A percentile compares a stretch with the other conserved stretches of the same genome.
phyloP scores from a whole-genome alignment of 805 yeast genomes.

The Yarrowia yakushimensis region DNA sequence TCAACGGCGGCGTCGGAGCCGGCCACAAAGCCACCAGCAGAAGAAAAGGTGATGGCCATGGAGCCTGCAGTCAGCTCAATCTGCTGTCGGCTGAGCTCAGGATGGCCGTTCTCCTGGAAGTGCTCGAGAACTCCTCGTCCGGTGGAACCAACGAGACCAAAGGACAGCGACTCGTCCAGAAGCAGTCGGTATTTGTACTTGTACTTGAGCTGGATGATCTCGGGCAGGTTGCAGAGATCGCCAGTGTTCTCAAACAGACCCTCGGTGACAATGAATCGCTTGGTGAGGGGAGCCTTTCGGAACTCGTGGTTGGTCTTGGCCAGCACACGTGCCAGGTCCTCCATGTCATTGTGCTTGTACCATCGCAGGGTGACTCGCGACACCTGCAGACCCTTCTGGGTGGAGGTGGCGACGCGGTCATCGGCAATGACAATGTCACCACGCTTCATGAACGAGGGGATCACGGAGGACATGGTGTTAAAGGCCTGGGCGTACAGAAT shows the following conservation, averaged over 20 bases:
- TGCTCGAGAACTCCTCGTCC: constrained; percentile 83
- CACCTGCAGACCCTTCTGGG: constrained; percentile 84
- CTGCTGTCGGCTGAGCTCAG: constrained; percentile 57
- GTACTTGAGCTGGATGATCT: constrained; percentile 68
- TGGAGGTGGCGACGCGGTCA: constrained; percentile 64
- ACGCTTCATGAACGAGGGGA: constrained; percentile 91
- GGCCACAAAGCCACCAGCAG: constrained; percentile 91
- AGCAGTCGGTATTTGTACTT: constrained; percentile 81
- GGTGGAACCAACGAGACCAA: constrained; percentile 78
- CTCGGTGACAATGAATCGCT: constrained; percentile 89
- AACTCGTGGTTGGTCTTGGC: constrained; percentile 53
- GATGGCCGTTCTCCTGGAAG: constrained; percentile 19
- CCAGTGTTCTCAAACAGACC: constrained; percentile 82
- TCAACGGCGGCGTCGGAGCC: constrained; percentile 80
- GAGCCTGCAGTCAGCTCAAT: constrained; percentile 86
- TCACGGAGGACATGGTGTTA: constrained; percentile 77
- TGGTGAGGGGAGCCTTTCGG: constrained; percentile 67
- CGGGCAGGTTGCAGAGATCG: constrained; percentile 67
- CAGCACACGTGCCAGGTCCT: constrained; percentile 68
- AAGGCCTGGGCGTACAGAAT: constrained; percentile 93
- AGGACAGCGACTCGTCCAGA: constrained; percentile 80
- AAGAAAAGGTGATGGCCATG: constrained; percentile 72
- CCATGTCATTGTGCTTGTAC: constrained; percentile 85
- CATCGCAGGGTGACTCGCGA: constrained; percentile 82
- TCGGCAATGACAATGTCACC: constrained; percentile 93